A percentile compares a stretch with the other conserved stretches of the same genome.
Evolutionary conservation across 176 grass and related monocot genomes (phyloP).

Genomic region (Guadua angustifolia): DNA sequence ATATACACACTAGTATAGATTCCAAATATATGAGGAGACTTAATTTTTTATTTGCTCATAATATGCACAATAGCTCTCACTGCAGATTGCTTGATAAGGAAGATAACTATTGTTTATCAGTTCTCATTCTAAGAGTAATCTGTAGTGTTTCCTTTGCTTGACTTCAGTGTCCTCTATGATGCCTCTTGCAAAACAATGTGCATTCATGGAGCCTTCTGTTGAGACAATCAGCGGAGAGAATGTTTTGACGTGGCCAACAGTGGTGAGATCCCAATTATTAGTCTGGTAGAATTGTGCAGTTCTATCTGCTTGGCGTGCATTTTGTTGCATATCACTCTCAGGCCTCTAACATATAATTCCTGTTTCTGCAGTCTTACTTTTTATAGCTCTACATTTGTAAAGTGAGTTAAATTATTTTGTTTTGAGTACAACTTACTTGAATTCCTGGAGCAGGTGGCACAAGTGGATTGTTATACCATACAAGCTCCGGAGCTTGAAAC

Average conservation of each 20-base stretch:
- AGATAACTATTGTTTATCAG: conserved; percentile 11
- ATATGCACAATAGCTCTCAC: conserved; percentile 10
- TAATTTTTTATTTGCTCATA: conserved; percentile 13
- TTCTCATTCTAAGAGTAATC: conserved; percentile 28
- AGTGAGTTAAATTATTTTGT: conserved; percentile 21
- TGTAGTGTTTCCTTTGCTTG: conserved; percentile 42
- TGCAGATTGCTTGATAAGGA: not conserved
- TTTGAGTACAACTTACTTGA: conserved; percentile 37
- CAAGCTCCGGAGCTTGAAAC: conserved; percentile 81
- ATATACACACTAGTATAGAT: conserved; percentile 3
- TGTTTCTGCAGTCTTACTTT: conserved; percentile 20
- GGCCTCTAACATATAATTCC: conserved; percentile 1
- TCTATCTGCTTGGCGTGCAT: conserved; percentile 25
- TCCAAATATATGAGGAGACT: not conserved
- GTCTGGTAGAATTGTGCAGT: conserved; percentile 18
- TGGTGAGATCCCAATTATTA: conserved; percentile 59
- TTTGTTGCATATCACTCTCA: conserved; percentile 1
- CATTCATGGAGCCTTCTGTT: conserved; percentile 86
- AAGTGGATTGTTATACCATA: conserved; percentile 97
- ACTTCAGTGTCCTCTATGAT: conserved; percentile 84
- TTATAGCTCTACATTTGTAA: conserved; percentile 11
- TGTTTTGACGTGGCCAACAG: conserved; percentile 89
- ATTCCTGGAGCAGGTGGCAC: conserved; percentile 60
- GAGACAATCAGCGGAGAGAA: conserved; percentile 95
- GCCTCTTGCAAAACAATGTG: conserved; percentile 81